phyloP scores from a whole-genome alignment of 345 rosid species.

The Eucalyptus lansdowneana region DNA sequence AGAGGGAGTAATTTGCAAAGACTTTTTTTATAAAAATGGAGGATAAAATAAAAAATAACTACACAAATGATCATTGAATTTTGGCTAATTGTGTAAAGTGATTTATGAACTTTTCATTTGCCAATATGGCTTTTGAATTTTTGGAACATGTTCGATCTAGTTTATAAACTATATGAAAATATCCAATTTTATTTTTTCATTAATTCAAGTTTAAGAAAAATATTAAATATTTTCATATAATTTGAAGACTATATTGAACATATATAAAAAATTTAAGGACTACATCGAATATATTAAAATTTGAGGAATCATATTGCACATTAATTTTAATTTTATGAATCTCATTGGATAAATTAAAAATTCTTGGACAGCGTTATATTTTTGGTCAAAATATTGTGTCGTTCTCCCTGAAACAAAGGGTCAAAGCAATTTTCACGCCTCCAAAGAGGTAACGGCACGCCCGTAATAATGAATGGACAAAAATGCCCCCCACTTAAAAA shows the following conservation, averaged over 20 bases:
- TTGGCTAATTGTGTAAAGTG: neutral
- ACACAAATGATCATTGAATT: too few species aligned
- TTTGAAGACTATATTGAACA: neutral
- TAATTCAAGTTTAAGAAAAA: neutral
- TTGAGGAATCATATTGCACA: too few species aligned
- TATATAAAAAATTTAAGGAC: too few species aligned
- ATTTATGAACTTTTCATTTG: too few species aligned
- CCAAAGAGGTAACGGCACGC: neutral
- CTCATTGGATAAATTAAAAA: too few species aligned
- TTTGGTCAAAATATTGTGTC: neutral
- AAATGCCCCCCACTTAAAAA: neutral
- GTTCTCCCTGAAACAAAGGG: neutral
- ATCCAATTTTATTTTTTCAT: too few species aligned
- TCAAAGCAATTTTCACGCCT: neutral
- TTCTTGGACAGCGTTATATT: fast-evolving
- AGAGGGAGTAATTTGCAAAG: neutral
- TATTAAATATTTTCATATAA: too few species aligned
- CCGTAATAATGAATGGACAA: neutral
- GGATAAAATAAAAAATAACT: neutral
- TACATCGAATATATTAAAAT: too few species aligned
- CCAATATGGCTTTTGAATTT: too few species aligned
- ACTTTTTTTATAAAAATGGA: neutral
- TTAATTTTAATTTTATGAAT: too few species aligned
- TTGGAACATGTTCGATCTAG: fast-evolving
- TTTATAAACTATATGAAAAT: too few species aligned